A percentile compares a stretch with the other conserved stretches of the same genome.
phyloP scores from a whole-genome alignment of 345 rosid species.

The Acer negundo region DNA sequence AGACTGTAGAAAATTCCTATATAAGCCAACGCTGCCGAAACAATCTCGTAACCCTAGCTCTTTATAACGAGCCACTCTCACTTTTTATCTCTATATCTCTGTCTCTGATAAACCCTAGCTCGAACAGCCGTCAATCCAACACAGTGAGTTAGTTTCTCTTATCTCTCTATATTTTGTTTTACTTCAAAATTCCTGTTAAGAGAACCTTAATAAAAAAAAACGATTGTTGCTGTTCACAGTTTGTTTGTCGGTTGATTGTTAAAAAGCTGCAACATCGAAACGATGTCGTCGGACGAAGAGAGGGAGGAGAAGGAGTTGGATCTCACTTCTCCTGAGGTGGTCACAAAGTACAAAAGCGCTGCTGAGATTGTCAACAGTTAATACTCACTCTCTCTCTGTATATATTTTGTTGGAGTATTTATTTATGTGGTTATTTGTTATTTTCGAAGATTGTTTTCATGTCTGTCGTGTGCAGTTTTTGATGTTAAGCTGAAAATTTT shows the following conservation, averaged over 20 bases:
- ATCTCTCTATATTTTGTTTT: not conserved
- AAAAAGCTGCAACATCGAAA: constrained; percentile 27
- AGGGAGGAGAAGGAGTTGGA: constrained; percentile 97
- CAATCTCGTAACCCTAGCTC: constrained; percentile 9
- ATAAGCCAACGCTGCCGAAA: constrained; percentile 12
- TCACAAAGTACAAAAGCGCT: constrained; percentile 94
- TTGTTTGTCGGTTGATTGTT: constrained; percentile 1
- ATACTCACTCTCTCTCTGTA: not conserved
- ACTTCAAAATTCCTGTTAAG: not conserved
- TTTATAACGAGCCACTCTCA: not conserved
- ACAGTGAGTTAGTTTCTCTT: not conserved
- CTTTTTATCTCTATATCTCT: not conserved
- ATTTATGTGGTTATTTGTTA: not conserved
- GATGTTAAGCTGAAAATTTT: constrained; percentile 5
- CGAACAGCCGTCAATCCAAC: constrained; percentile 3
- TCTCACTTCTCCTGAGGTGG: constrained; percentile 89
- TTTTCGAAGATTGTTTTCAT: not conserved
- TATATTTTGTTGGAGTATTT: not conserved
- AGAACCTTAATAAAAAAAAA: not conserved
- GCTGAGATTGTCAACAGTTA: constrained; percentile 95
- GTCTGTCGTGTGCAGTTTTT: not conserved
- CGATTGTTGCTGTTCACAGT: not conserved
- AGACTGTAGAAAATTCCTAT: constrained; percentile 8
- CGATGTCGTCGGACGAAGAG: constrained; percentile 99
- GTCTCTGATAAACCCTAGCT: constrained; percentile 11